Base-by-base conservation (phyloP, 257 asterid genomes). In the Lantana camara region DNA sequence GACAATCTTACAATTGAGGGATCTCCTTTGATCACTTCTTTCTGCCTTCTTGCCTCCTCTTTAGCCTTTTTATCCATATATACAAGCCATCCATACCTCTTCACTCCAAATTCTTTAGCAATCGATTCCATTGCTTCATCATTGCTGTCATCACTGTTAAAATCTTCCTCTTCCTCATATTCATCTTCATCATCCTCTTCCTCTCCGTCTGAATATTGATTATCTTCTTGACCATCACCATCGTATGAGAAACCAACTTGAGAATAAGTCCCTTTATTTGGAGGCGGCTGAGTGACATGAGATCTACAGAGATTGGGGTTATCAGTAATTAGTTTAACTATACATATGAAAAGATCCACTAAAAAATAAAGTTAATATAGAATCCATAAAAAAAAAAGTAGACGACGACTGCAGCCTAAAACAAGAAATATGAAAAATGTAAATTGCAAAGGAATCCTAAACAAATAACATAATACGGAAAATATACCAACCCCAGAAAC, bases 21-120 rank as follows among this genome's bases (percentile, higher is more conserved):
- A 80, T 94, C 97, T 71, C 99, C 99, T 74, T 90, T 94, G 74
- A 94, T 83, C 60, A 88, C 80, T 83, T 90, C 99, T 80, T 89
- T 88, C 81, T 94, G 99, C 86, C 84, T 86, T 74, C 80, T 83
- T 67, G 86, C 93, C 77, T 90, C 99, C 77, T 94, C 97, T 75
- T 90, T 90, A 63, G 96, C 96, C 80, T 86, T 94, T 77, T 94
- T 94, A 78, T 94, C 99, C 99, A 88, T 94, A 82, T 88, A 88
- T 23, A 94, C 79, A 78, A 90, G 96, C 97, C 97, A 90, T 60
- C 99, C 97, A 63, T 88, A 94, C 68, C 96, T 86, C 80, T 90
- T 94, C 60, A 90, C 97, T 35, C 99, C 99, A 79, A 80, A 90
- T 48, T 90, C 96, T 82, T 88, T 94, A 17, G 99, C 97, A 66